Base-by-base conservation (phyloP, 176 grass and related monocot genomes). In the Cenchrus americanus region DNA sequence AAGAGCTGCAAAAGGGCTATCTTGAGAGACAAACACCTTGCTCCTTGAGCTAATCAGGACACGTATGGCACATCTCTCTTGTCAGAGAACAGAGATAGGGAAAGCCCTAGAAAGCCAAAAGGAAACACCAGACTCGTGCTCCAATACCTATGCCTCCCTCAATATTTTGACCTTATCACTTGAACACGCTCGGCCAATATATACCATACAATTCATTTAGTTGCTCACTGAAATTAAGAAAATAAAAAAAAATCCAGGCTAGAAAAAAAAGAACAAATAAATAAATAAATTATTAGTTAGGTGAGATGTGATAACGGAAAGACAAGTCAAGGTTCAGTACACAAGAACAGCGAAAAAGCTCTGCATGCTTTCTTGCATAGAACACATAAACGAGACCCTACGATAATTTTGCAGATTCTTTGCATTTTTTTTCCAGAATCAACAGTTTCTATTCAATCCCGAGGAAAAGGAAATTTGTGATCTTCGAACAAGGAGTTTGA, bases 101-200 rank as follows among this genome's bases (percentile, higher is more conserved):
- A 76, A 19, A 54, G 22, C 8, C 64, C 62, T 10, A 70, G 62
- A 89, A 49, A 49, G 63, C 77, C 78, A 86, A 89, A 76, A 86
- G 78, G 47, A 77, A 86, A 76, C 83, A 57, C 37, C 73, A 82
- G 84, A 82, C 62, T 50, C 83, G 26, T 60, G 73, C 78, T 49
- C 27, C 59, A 82, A 77, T 78, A 86, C n/a, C 88, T 82, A 85
- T 85, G 71, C 8, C 63, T 18, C 17, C 27, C 6, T 51, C 49
- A 41, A 37, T 48, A 30, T 26, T 14, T 32, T 21, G 44, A 62
- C 58, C 6, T 19, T 75, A 37, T 66, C 61, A 30, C 12, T 57
- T 3, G 32, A 54, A 57, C 52, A 43, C 17, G n/a, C 32, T 54
- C 8, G 27, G 2, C 32, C 37, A 57, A 24, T 12, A 24, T 61